phyloP scores from a whole-genome alignment of 306 rosid species.

The Cucurbita maxima region DNA sequence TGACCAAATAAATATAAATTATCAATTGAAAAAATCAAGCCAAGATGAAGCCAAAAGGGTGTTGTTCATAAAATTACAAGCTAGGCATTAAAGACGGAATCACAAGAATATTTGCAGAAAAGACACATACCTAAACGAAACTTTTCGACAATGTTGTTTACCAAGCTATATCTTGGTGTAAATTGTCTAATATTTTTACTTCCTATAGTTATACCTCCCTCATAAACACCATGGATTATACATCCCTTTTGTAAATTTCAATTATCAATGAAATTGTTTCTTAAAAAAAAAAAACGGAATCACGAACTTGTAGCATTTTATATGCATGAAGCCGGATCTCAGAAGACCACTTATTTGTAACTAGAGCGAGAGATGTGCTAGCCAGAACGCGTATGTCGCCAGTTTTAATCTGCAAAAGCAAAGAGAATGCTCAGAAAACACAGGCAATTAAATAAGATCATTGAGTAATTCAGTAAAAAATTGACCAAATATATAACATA shows the following conservation, averaged over 20 bases:
- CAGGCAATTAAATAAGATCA: conserved; percentile 1
- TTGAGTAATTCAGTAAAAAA: neutral
- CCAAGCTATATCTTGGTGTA: too few relatives aligned
- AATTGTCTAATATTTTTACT: too few relatives aligned
- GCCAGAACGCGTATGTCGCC: conserved; percentile 67
- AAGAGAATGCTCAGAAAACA: conserved; percentile 1
- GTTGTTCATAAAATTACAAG: neutral
- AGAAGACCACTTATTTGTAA: conserved; percentile 74
- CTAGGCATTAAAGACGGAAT: neutral
- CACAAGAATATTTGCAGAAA: too few relatives aligned
- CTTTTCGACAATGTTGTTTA: too few relatives aligned
- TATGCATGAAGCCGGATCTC: conserved; percentile 94
- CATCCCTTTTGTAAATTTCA: too few relatives aligned
- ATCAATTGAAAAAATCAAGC: neutral
- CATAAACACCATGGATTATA: too few relatives aligned
- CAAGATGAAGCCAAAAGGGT: neutral
- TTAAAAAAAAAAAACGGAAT: neutral
- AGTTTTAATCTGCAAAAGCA: conserved; percentile 42
- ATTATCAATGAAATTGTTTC: too few relatives aligned
- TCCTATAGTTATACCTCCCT: too few relatives aligned
- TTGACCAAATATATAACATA: neutral
- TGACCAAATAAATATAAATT: neutral
- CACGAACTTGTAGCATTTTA: conserved; percentile 79
- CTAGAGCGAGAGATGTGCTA: conserved; percentile 56
- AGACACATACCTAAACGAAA: too few relatives aligned